Base-by-base conservation (phyloP, 83 land plant species). In the Larix sibirica region DNA sequence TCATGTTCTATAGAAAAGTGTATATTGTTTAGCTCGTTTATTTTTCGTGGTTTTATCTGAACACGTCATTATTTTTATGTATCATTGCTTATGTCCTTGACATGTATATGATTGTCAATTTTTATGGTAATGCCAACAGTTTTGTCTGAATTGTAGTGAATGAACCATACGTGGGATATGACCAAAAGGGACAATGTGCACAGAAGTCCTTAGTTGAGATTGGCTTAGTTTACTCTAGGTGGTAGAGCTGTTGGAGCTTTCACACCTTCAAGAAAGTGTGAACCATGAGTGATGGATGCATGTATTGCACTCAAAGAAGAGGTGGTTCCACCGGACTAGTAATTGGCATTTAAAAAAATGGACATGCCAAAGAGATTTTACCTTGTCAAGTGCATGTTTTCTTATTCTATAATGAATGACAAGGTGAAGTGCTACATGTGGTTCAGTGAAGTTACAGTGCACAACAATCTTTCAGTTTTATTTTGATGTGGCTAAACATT, bases 301-400 rank as follows among this genome's bases (percentile, higher is more conserved):
- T 73, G 56, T 44, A 23, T 73, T 73, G 56, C 42, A 73, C 54
- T 73, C 13, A 47, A 73, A 50, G 13, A 36, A 73, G 5, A 73
- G 44, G 54, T 40, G 50, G 77, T n/a, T 73, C 77, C 77, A 73
- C 56, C 21, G 42, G 44, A 73, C 77, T 73, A 3, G 54, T 73
- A 73, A 73, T 50, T 73, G 44, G 10, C 77, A 73, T n/a, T 44
- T 71, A 7, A 7, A 36, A 73, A 44, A 71, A 71, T 33, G 12
- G 77, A 50, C 77, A 73, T 73, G 77, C 5, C 20, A 73, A 73
- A 73, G 54, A 73, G 56, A 73, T 73, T 73, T 23, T 42, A 73
- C 77, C 56, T n/a, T 73, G 20, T 42, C 77, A 73, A 73, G 10
- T 73, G 77, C 77, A 73, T n/a, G 77, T 50, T 73, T 73, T 44